These are phyloP conservation scores for Ogataea pignaliae DNA, from an alignment of 805 yeast species.

Conservation along the genomic window DNA sequence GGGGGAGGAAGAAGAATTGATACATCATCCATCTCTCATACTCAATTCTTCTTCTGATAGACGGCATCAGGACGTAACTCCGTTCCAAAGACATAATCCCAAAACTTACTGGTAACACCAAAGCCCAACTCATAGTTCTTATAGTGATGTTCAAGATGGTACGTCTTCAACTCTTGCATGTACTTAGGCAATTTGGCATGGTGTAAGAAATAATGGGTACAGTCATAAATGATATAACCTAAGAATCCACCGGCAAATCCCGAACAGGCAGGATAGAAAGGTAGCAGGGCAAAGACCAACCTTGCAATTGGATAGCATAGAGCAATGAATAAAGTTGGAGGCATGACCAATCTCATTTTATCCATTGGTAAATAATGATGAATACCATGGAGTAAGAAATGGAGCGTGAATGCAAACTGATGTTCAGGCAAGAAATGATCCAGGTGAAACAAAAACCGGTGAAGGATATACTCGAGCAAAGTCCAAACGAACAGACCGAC, in stretches of 20 bases:
- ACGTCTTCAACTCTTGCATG: constrained; percentile 75
- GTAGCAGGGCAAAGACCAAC: constrained; percentile 70
- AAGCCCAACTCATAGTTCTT: constrained; percentile 95
- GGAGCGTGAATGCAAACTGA: constrained; percentile 69
- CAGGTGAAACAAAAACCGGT: constrained; percentile 89
- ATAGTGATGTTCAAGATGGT: constrained; percentile 96
- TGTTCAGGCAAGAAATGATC: constrained; percentile 84
- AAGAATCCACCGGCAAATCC: constrained; percentile 95
- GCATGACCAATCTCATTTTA: constrained; percentile 86
- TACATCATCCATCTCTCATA: not conserved
- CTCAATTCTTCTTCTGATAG: constrained; percentile 36
- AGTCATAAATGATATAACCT: constrained; percentile 90
- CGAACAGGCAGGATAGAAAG: constrained; percentile 80
- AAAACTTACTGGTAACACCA: constrained; percentile 90
- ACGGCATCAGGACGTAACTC: constrained; percentile 50
- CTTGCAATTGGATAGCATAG: constrained; percentile 78
- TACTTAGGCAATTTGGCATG: constrained; percentile 77
- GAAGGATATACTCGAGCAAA: constrained; percentile 79
- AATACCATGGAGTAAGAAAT: constrained; percentile 90
- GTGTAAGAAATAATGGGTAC: constrained; percentile 91
- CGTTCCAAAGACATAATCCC: constrained; percentile 92
- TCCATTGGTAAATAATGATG: constrained; percentile 99
- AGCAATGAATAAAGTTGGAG: constrained; percentile 77
- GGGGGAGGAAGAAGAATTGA: constrained; percentile 3
- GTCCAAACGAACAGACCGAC: constrained; percentile 94